These are phyloP conservation scores for Sextonia rubra DNA, from an alignment of 164 flowering plant genomes.

Conservation along the genomic window DNA sequence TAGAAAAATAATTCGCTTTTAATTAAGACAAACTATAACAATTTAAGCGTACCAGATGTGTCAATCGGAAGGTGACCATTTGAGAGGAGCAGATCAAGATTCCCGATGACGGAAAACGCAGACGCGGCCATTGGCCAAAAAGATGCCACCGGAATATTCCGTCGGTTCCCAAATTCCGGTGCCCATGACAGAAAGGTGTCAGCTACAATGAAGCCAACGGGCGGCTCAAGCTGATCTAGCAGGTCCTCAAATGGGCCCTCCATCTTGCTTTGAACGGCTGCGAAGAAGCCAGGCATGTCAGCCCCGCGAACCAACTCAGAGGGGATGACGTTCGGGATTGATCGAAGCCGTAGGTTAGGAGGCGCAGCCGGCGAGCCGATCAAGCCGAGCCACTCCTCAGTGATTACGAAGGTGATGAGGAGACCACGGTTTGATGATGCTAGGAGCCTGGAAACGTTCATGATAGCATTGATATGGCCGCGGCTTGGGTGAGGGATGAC, in stretches of 20 bases:
- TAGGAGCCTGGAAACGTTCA: conserved; percentile 46
- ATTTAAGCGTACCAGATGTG: conserved; percentile 29
- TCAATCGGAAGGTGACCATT: conserved; percentile 31
- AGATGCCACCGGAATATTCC: conserved; percentile 51
- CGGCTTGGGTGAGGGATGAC: conserved; percentile 51
- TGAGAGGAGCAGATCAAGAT: conserved; percentile 31
- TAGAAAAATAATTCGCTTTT: too few relatives aligned
- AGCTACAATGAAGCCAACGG: conserved; percentile 32
- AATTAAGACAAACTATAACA: too few relatives aligned
- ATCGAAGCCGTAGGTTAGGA: conserved; percentile 31
- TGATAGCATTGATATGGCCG: conserved; percentile 66
- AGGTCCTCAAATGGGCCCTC: conserved; percentile 54
- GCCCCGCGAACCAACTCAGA: conserved; percentile 50
- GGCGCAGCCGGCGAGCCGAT: conserved; percentile 32
- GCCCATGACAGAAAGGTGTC: conserved; percentile 50
- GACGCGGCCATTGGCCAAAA: conserved; percentile 48
- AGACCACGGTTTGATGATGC: conserved; percentile 8
- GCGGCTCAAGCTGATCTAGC: conserved; percentile 34
- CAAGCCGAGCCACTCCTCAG: conserved; percentile 75
- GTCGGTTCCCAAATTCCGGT: conserved; percentile 34
- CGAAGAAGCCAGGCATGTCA: conserved; percentile 40
- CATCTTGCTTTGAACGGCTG: conserved; percentile 50
- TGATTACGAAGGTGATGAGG: conserved; percentile 54
- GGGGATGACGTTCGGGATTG: conserved; percentile 76
- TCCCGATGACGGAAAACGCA: conserved; percentile 28